Evolutionary conservation across 805 yeast species (phyloP).

Genomic region (Candida wancherniae): DNA sequence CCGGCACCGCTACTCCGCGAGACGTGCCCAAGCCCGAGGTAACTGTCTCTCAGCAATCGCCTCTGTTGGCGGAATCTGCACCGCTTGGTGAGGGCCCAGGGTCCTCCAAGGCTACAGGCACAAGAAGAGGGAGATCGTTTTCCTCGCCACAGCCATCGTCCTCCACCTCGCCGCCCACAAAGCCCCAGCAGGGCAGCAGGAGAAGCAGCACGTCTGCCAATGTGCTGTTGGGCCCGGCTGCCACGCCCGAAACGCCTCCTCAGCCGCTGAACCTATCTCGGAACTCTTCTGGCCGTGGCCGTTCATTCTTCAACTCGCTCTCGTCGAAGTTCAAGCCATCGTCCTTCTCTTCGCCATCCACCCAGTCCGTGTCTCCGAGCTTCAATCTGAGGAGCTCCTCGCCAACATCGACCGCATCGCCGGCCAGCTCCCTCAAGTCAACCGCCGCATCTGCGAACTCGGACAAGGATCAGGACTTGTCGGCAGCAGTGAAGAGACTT

Average conservation of each 20-base stretch:
- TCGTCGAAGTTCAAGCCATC: slow-evolving; percentile 37
- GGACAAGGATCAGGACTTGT: slow-evolving; percentile 19
- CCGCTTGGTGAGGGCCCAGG: too few species aligned
- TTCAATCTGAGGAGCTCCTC: not conserved
- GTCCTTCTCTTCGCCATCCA: slow-evolving; percentile 5
- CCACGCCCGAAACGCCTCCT: too few species aligned
- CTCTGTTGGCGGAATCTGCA: too few species aligned
- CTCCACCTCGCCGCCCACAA: not conserved
- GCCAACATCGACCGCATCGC: slow-evolving; percentile 1
- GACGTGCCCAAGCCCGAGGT: too few species aligned
- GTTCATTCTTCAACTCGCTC: slow-evolving; percentile 32
- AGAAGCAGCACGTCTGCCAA: slow-evolving; percentile 1
- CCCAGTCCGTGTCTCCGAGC: slow-evolving; percentile 1
- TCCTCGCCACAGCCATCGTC: too few species aligned
- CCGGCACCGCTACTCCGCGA: too few species aligned
- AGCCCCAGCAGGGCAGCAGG: slow-evolving; percentile 8
- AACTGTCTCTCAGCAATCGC: too few species aligned
- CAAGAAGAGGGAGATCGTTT: too few species aligned
- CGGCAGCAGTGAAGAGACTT: slow-evolving; percentile 21
- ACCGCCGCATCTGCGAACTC: slow-evolving; percentile 1
- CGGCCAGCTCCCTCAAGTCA: slow-evolving; percentile 2
- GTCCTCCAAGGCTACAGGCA: too few species aligned
- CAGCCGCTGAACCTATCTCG: too few species aligned
- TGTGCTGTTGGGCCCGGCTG: not conserved
- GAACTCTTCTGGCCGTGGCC: slow-evolving; percentile 9